phyloP scores from a whole-genome alignment of 345 rosid genomes.

The Eucalyptus decipiens region DNA sequence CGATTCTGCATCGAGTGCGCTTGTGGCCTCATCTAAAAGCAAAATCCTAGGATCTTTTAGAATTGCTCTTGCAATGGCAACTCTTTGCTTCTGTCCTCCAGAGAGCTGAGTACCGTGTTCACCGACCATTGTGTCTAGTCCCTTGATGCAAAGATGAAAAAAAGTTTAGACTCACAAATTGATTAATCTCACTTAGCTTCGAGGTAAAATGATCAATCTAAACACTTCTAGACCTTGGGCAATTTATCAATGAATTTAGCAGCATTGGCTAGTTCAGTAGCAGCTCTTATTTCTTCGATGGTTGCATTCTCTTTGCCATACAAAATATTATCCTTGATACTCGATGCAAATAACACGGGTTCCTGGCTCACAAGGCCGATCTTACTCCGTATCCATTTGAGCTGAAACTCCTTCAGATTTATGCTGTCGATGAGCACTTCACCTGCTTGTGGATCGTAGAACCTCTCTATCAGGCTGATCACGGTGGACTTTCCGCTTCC shows the following conservation, averaged over 20 bases:
- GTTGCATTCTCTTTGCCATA: conserved; percentile 26
- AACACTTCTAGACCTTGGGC: conserved; percentile 10
- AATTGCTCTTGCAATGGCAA: conserved; percentile 86
- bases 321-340: conserved; percentile 19
- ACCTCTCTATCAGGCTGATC: not conserved
- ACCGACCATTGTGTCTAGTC: conserved; percentile 73
- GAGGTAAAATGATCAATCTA: not conserved
- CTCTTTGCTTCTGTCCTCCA: conserved; percentile 93
- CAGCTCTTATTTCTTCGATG: conserved; percentile 10
- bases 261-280: conserved; percentile 24
- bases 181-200: not conserved
- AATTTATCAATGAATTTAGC: conserved; percentile 22
- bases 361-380: conserved; percentile 29
- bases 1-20: conserved; percentile 85
- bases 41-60: conserved; percentile 64
- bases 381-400: conserved; percentile 18
- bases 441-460: conserved; percentile 18
- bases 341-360: conserved; percentile 14
- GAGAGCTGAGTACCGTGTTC: conserved; percentile 92
- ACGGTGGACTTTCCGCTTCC: conserved; percentile 24
- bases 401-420: conserved; percentile 13
- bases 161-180: not conserved
- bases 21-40: conserved; percentile 84
- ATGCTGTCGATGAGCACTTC: conserved; percentile 17
- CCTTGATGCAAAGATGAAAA: conserved; percentile 18